Evolutionary conservation across 768 basidiomycete species (phyloP), one percentile per base, ranked within the genome.

Genomic region (Pholiota microspora): DNA sequence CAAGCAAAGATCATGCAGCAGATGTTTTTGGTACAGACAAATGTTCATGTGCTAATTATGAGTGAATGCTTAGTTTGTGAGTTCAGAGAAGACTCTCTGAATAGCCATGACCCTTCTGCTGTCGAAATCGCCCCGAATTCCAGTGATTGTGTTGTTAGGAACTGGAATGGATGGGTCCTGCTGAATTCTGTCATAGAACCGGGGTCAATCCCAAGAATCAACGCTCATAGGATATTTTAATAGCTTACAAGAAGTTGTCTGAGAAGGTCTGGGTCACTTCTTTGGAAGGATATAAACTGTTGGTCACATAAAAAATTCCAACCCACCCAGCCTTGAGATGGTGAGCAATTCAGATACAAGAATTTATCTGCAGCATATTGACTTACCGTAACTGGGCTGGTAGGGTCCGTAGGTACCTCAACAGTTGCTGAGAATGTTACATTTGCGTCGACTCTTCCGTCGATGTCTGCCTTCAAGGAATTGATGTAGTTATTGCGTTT

Each of bases 291-390:
- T 61, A 3, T 64, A 65, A 66, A 18, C 69, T 66, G 23, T 63
- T 55, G n/a, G 71, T 62, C 12, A 69, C 67, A 55, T 70, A 77
- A 50, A 76, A 77, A 0, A 75, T 53, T 1, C 76, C 66, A n/a
- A 67, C 64, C 8, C 57, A 50, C 9, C 66, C 66, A 13, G 55
- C 59, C 63, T 65, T n/a, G n/a, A n/a, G n/a, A n/a, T n/a, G n/a
- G n/a, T n/a, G n/a, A n/a, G n/a, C n/a, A n/a, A n/a, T n/a, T n/a
- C n/a, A n/a, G n/a, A n/a, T n/a, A n/a, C n/a, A n/a, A n/a, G n/a
- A n/a, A n/a, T n/a, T n/a, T n/a, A n/a, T n/a, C n/a, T n/a, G n/a
- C n/a, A n/a, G n/a, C 1, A 28, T 42, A 31, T 1, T 12, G 1
- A 42, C 57, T 12, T 29, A 58, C 57, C n/a, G 49, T 25, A 16